Conservation (phyloP, 306 rosid genomes). For the Malus domestica region ASM211411v1 NC_041796.1:6296001-6296500, state of each 20-base stretch:
- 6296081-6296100: neutral
- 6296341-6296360: neutral
- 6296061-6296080: conserved; percentile 67
- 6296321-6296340: neutral
- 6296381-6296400: neutral
- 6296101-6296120: neutral
- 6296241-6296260: neutral
- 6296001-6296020: conserved; percentile 85
- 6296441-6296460: conserved; percentile 86
- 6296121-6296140: neutral
- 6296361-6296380: neutral
- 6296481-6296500: conserved; percentile 46
- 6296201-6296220: neutral
- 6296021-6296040: conserved; percentile 81
- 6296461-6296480: conserved; percentile 82
- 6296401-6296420: conserved; percentile 88
- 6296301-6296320: neutral
- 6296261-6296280: neutral
- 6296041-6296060: conserved; percentile 97
- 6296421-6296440: conserved; percentile 94
- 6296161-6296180: neutral
- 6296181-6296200: neutral
- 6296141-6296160: neutral
- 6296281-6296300: neutral
- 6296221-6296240: neutral